A percentile compares a stretch with the other conserved stretches of the same genome.
phyloP scores from a whole-genome alignment of 2,329 filamentous ascomycete species.

The Fusarium clavum region DNA sequence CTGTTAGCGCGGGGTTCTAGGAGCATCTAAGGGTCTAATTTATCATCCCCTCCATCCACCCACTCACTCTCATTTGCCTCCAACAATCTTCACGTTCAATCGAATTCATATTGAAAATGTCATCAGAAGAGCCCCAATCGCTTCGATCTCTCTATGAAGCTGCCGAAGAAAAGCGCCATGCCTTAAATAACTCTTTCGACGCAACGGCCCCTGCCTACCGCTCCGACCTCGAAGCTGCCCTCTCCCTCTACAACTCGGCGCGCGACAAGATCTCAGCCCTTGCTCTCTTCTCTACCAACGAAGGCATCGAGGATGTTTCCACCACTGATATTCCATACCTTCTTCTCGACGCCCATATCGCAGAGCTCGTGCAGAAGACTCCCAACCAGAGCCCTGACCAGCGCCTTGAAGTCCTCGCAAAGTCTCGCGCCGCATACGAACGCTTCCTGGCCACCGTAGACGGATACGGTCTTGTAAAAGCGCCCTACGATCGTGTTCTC shows the following conservation, averaged over 20 bases:
- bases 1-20: slow-evolving; percentile 39
- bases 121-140: slow-evolving; percentile 59
- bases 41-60: slow-evolving; percentile 29
- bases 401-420: slow-evolving; percentile 71
- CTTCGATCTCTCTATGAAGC: slow-evolving; percentile 62
- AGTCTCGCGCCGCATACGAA: slow-evolving; percentile 79
- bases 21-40: slow-evolving; percentile 31
- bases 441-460: slow-evolving; percentile 81
- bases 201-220: slow-evolving; percentile 74
- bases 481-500: slow-evolving; percentile 74
- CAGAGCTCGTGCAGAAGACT: slow-evolving; percentile 80
- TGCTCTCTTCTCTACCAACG: slow-evolving; percentile 91
- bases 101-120: slow-evolving; percentile 42
- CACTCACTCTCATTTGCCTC: not conserved
- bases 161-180: slow-evolving; percentile 63
- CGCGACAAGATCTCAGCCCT: slow-evolving; percentile 75
- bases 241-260: slow-evolving; percentile 79
- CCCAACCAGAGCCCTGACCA: slow-evolving; percentile 64
- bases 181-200: slow-evolving; percentile 73
- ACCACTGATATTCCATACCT: slow-evolving; percentile 90
- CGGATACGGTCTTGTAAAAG: slow-evolving; percentile 78
- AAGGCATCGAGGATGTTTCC: slow-evolving; percentile 85
- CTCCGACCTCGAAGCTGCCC: slow-evolving; percentile 73
- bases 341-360: slow-evolving; percentile 79
- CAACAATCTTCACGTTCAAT: not conserved